Evolutionary conservation across 306 rosid genomes (phyloP).

Genomic region (Sicyos baderoa): DNA sequence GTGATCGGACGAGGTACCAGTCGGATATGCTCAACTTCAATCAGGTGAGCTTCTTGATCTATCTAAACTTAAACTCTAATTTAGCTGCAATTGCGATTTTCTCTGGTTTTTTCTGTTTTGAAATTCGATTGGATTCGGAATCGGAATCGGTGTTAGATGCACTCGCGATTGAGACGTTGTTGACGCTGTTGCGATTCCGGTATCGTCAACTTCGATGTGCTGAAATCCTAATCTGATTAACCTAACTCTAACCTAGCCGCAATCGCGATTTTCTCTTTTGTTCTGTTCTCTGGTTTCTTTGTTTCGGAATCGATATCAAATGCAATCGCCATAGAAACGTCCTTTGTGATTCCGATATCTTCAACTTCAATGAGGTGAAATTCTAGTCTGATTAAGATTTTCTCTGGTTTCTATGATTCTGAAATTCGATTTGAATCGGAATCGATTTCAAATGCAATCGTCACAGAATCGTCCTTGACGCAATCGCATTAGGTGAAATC

Average conservation of each 20-base stretch:
- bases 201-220: too few relatives aligned
- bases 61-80: too few relatives aligned
- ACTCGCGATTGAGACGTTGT: too few relatives aligned
- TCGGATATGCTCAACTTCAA: slow-evolving; percentile 60
- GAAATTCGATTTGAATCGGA: not conserved
- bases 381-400: too few relatives aligned
- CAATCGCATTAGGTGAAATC: too few relatives aligned
- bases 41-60: slow-evolving; percentile 31
- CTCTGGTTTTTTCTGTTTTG: not conserved
- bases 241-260: not conserved
- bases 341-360: too few relatives aligned
- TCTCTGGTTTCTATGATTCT: not conserved
- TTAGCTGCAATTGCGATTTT: not conserved
- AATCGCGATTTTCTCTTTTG: not conserved
- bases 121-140: not conserved
- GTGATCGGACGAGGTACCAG: slow-evolving; percentile 64
- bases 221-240: too few relatives aligned
- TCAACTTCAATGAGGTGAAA: too few relatives aligned
- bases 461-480: too few relatives aligned
- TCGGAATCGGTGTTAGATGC: not conserved
- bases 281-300: not conserved
- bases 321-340: too few relatives aligned
- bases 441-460: not conserved
- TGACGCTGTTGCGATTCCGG: too few relatives aligned
- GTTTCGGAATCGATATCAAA: not conserved